Percentiles rank a stretch among this genome's conserved stretches.
These are phyloP conservation scores for Talaromyces trachyspermus DNA, from an alignment of 495 filamentous ascomycete genomes.

Conservation along the genomic window DNA sequence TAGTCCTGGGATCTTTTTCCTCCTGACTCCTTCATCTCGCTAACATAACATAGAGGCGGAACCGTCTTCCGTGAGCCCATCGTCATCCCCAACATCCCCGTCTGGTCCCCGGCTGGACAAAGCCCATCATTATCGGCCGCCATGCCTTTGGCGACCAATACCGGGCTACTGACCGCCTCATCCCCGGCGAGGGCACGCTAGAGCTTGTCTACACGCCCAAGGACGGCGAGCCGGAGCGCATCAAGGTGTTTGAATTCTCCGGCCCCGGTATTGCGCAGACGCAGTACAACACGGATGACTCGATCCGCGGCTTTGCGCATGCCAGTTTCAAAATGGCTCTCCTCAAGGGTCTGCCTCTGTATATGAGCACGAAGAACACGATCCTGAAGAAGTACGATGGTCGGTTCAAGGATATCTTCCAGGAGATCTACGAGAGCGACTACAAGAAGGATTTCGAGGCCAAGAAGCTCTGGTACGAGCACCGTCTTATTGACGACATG, in stretches of 20 bases:
- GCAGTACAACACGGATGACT: constrained; percentile 97
- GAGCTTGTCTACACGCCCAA: constrained; percentile 88
- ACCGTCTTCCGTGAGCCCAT: constrained; percentile 99
- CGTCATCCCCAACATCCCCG: constrained; percentile 83
- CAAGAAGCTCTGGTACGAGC: constrained; percentile 96
- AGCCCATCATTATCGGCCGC: constrained; percentile 96
- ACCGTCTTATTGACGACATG: constrained; percentile 98
- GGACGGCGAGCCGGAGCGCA: constrained; percentile 72
- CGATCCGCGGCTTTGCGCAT: constrained; percentile 89
- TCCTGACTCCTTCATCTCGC: constrained; percentile 5
- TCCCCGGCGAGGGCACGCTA: constrained; percentile 73
- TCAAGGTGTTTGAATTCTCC: constrained; percentile 87
- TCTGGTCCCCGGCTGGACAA: constrained; percentile 93
- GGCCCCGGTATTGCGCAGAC: constrained; percentile 84
- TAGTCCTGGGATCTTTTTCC: not conserved
- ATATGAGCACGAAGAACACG: constrained; percentile 99
- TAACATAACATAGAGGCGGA: constrained; percentile 51
- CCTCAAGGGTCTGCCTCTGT: constrained; percentile 77
- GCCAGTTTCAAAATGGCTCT: constrained; percentile 92
- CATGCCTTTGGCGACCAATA: constrained; percentile 99
- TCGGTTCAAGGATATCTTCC: constrained; percentile 98
- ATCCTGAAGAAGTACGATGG: constrained; percentile 99
- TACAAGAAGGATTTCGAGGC: constrained; percentile 87
- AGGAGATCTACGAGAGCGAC: constrained; percentile 82
- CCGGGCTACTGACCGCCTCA: constrained; percentile 83